Conservation (phyloP, 192 early-diverging fungal genomes). For the Neocallimastix lanati region DNA sequence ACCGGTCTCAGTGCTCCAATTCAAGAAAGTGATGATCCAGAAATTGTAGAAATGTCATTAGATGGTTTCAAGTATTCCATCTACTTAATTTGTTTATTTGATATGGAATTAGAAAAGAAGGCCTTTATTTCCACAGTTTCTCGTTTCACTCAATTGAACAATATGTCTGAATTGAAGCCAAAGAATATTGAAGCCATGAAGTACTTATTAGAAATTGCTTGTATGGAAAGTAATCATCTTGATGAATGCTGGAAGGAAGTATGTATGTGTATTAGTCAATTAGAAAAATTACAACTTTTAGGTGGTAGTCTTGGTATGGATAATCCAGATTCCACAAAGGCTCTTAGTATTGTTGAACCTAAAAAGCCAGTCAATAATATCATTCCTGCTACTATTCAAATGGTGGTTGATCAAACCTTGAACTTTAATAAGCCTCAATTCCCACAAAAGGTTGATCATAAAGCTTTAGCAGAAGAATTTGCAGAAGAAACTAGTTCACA, state of each 20-base stretch:
- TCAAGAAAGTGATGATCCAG: conserved; percentile 57
- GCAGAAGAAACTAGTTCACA: conserved; percentile 15
- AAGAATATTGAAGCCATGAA: conserved; percentile 87
- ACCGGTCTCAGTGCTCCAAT: conserved; percentile 64
- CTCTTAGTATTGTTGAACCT: not conserved
- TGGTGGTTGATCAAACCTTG: conserved; percentile 1
- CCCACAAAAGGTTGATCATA: conserved; percentile 22
- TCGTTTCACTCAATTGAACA: conserved; percentile 71
- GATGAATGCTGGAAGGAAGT: conserved; percentile 63
- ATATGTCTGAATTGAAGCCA: conserved; percentile 64
- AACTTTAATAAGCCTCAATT: not conserved
- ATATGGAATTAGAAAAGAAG: conserved; percentile 72
- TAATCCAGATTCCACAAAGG: conserved; percentile 2
- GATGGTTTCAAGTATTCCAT: conserved; percentile 66
- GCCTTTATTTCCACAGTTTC: conserved; percentile 81
- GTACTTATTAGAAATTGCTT: conserved; percentile 59
- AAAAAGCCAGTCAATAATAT: not conserved
- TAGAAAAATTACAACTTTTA: conserved; percentile 72
- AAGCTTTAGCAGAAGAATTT: conserved; percentile 21
- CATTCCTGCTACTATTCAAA: not conserved
- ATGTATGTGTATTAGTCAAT: conserved; percentile 60
- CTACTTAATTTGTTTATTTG: conserved; percentile 60
- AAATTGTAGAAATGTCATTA: conserved; percentile 42
- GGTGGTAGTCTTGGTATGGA: conserved; percentile 27
- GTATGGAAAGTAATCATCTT: conserved; percentile 32